These are phyloP conservation scores for Closterium sp. DNA, from an alignment of 139 green algal genomes.

Conservation along the genomic window DNA sequence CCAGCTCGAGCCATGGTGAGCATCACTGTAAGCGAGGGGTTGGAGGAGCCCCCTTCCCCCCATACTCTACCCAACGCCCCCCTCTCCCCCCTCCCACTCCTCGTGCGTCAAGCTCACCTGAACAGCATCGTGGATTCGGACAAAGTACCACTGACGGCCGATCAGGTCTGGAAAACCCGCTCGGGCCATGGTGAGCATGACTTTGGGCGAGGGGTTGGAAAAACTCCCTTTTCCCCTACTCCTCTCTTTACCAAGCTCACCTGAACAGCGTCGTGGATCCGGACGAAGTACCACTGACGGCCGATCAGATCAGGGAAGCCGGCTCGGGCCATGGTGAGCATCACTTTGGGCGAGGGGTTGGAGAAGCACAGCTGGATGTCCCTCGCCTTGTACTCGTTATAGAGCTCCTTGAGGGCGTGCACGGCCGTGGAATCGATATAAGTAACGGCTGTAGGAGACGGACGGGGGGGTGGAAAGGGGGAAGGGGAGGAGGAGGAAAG, in stretches of 20 bases:
- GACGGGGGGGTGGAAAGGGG: neutral
- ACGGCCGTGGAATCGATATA: slow-evolving; percentile 30
- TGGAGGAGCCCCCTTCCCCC: too few species aligned
- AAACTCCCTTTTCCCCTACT: too few species aligned
- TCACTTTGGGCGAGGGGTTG: slow-evolving; percentile 61
- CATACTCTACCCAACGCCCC: too few species aligned
- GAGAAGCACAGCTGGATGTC: slow-evolving; percentile 19
- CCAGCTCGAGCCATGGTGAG: slow-evolving; percentile 6
- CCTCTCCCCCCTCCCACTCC: too few species aligned
- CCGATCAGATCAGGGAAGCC: slow-evolving; percentile 49
- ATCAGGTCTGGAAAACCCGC: slow-evolving; percentile 43
- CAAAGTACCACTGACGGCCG: slow-evolving; percentile 52
- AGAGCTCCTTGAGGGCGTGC: slow-evolving; percentile 23
- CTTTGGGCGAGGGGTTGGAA: slow-evolving; percentile 60
- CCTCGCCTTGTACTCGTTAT: slow-evolving; percentile 18
- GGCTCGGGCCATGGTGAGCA: slow-evolving; percentile 22
- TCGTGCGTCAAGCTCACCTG: neutral
- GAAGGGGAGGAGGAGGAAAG: neutral
- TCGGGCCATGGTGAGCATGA: slow-evolving; percentile 21
- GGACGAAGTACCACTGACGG: slow-evolving; percentile 52
- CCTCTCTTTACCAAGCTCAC: too few species aligned
- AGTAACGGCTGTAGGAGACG: slow-evolving; percentile 23
- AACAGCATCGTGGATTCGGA: slow-evolving; percentile 50
- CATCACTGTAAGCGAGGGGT: slow-evolving; percentile 59
- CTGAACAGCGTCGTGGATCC: slow-evolving; percentile 53